phyloP scores from a whole-genome alignment of 2,329 filamentous ascomycete genomes.

The Diplodia mutila region DNA sequence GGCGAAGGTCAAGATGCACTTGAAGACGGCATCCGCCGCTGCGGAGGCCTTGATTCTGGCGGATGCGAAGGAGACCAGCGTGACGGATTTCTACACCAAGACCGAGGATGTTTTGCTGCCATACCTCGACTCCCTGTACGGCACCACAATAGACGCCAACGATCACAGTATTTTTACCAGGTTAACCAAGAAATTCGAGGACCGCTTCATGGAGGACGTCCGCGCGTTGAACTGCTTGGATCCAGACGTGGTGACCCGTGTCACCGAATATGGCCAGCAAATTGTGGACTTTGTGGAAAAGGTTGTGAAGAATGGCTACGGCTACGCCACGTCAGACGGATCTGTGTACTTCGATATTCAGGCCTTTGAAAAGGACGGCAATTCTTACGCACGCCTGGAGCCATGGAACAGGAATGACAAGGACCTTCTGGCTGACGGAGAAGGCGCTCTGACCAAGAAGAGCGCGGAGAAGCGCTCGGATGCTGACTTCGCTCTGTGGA shows the following conservation, averaged over 20 bases:
- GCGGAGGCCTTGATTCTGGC: constrained; percentile 51
- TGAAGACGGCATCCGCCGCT: constrained; percentile 64
- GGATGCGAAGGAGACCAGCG: constrained; percentile 33
- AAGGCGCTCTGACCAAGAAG: constrained; percentile 72
- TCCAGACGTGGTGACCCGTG: constrained; percentile 80
- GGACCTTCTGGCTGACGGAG: constrained; percentile 82
- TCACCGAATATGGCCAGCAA: constrained; percentile 89
- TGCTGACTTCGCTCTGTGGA: constrained; percentile 93
- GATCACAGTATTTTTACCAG: constrained; percentile 82
- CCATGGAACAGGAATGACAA: constrained; percentile 86
- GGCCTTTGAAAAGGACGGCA: constrained; percentile 81
- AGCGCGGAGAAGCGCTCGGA: constrained; percentile 70
- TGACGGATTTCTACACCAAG: constrained; percentile 58
- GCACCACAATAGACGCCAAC: constrained; percentile 59
- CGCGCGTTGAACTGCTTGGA: constrained; percentile 79
- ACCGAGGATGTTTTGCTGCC: constrained; percentile 74
- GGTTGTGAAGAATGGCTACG: constrained; percentile 84
- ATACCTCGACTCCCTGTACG: constrained; percentile 72
- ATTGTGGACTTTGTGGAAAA: constrained; percentile 84
- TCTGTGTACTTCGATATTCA: constrained; percentile 94
- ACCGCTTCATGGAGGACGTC: constrained; percentile 89
- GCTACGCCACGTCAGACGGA: constrained; percentile 73
- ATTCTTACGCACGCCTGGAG: constrained; percentile 81
- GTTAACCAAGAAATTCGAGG: constrained; percentile 82
- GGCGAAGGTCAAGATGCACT: constrained; percentile 88